Percentiles rank a stretch among this genome's conserved stretches.
Conservation (phyloP, 1,284 basidiomycete genomes). For the Ustilago xerochloae region DNA sequence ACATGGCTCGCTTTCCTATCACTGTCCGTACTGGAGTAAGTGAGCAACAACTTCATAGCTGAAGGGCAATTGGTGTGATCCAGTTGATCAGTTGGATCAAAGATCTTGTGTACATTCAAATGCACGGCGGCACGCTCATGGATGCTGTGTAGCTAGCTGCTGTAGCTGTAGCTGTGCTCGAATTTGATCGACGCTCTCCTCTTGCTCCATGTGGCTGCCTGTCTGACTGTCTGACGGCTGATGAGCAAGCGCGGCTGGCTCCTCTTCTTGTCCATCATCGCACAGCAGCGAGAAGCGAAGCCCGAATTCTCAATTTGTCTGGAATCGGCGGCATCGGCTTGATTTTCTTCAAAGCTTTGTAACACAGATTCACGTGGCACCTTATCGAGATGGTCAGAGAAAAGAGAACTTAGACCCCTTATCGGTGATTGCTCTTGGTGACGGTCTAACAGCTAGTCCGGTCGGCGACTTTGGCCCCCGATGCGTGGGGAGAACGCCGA, state of each 20-base stretch:
- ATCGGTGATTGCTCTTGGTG: not conserved
- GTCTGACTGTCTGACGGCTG: too few relatives aligned
- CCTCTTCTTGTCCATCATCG: not conserved
- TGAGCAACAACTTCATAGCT: too few relatives aligned
- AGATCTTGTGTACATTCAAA: too few relatives aligned
- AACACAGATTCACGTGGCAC: not conserved
- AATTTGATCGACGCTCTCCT: not conserved
- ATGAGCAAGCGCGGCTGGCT: not conserved
- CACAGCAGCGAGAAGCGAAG: not conserved
- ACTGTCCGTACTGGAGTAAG: too few relatives aligned
- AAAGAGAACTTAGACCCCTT: too few relatives aligned
- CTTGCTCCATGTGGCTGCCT: slow-evolving; percentile 1
- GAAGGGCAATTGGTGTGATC: too few relatives aligned
- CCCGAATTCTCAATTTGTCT: not conserved
- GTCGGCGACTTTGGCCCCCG: slow-evolving; percentile 3
- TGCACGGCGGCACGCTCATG: too few relatives aligned
- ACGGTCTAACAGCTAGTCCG: not conserved
- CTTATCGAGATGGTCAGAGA: not conserved
- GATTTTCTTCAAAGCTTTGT: too few relatives aligned
- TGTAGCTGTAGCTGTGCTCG: too few relatives aligned
- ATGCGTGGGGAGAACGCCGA: not conserved
- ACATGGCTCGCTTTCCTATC: not conserved
- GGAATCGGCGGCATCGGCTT: not conserved
- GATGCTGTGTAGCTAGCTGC: not conserved
- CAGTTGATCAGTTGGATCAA: too few relatives aligned